phyloP scores from a whole-genome alignment of 2,329 filamentous ascomycete genomes.

The Metarhizium album region DNA sequence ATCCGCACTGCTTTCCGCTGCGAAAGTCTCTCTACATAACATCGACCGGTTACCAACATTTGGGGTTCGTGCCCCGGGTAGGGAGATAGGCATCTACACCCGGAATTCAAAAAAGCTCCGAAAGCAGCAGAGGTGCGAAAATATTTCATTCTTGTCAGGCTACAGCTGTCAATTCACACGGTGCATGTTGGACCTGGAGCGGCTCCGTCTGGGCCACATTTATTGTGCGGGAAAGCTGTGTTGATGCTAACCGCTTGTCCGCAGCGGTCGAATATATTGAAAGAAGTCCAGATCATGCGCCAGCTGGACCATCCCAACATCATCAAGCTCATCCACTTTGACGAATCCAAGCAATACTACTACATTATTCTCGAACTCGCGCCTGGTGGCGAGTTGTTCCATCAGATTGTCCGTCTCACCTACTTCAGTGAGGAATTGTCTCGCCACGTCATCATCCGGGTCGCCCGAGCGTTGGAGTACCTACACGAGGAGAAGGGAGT shows the following conservation, averaged over 20 bases:
- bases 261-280: conserved; percentile 92
- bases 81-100: conserved; percentile 88
- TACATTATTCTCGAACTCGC: conserved; percentile 95
- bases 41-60: conserved; percentile 40
- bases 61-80: conserved; percentile 40
- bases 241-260: conserved; percentile 16
- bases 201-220: neutral
- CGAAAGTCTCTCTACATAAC: conserved; percentile 1
- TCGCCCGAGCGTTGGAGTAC: conserved; percentile 89
- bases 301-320: conserved; percentile 95
- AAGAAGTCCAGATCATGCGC: conserved; percentile 98
- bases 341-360: conserved; percentile 89
- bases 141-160: conserved; percentile 4
- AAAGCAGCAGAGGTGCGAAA: conserved; percentile 91
- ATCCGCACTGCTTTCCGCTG: conserved; percentile 1
- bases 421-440: conserved; percentile 97
- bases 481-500: conserved; percentile 91
- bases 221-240: neutral
- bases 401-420: conserved; percentile 94
- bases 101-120: conserved; percentile 88
- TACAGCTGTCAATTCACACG: neutral
- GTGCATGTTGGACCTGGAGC: neutral
- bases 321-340: conserved; percentile 85
- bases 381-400: conserved; percentile 91
- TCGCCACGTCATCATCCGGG: conserved; percentile 86